Conservation (phyloP, 306 rosid genomes). For the Dryas alaskensis region DNA sequence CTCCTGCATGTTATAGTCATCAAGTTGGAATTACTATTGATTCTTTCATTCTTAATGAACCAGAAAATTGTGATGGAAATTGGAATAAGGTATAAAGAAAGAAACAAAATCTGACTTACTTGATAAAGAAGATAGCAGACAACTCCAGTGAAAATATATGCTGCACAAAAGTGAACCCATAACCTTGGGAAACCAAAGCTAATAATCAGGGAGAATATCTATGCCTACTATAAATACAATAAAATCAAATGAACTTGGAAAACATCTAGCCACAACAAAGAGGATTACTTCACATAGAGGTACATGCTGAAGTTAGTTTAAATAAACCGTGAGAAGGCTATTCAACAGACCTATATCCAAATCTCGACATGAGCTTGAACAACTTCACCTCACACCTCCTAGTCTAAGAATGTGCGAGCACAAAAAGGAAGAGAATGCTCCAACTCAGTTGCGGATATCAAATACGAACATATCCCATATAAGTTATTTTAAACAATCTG, state of each 20-base stretch:
- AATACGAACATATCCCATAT: not conserved
- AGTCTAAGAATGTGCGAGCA: not conserved
- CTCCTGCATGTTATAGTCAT: slow-evolving; percentile 54
- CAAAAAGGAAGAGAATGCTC: not conserved
- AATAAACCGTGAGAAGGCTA: not conserved
- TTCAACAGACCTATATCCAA: not conserved
- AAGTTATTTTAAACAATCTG: not conserved
- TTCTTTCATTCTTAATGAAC: slow-evolving; percentile 8
- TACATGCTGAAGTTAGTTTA: not conserved
- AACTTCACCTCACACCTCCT: not conserved
- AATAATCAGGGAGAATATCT: slow-evolving; percentile 36
- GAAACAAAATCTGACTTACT: slow-evolving; percentile 51
- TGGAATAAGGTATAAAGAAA: slow-evolving; percentile 9
- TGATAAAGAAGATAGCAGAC: slow-evolving; percentile 83
- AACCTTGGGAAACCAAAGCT: slow-evolving; percentile 57
- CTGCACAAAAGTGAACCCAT: slow-evolving; percentile 81
- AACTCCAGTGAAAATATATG: slow-evolving; percentile 68
- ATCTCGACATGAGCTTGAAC: not conserved
- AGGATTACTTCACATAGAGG: not conserved
- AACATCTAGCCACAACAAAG: not conserved
- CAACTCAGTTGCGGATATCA: not conserved
- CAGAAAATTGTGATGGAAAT: slow-evolving; percentile 9
- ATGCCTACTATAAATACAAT: slow-evolving; percentile 6
- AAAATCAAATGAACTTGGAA: slow-evolving; percentile 2
- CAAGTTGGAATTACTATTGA: slow-evolving; percentile 12